phyloP scores from a whole-genome alignment of 352 stramenopile species.

The Thraustochytrium sp. region DNA sequence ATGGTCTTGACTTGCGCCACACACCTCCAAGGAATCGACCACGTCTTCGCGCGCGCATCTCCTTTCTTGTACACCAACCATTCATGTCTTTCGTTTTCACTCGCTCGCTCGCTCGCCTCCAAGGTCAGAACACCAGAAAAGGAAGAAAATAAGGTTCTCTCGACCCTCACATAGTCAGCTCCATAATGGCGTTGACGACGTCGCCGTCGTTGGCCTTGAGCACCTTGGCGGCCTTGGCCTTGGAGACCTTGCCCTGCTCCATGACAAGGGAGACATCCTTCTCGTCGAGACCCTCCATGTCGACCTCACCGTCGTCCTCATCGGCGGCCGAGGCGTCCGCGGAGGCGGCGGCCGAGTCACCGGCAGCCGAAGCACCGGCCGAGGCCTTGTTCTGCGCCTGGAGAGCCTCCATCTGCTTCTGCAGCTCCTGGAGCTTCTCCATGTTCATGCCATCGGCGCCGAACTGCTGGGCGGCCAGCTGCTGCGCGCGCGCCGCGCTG shows the following conservation, averaged over 20 bases:
- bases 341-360: constrained; percentile 49
- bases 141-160: neutral
- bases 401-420: constrained; percentile 50
- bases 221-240: constrained; percentile 88
- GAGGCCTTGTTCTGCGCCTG: constrained; percentile 46
- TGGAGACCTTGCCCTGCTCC: constrained; percentile 80
- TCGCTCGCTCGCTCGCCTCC: neutral
- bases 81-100: too few species aligned
- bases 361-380: constrained; percentile 44
- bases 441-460: constrained; percentile 26
- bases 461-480: constrained; percentile 64
- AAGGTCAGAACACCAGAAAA: neutral
- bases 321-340: constrained; percentile 54
- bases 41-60: too few species aligned
- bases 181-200: constrained; percentile 99
- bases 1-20: too few species aligned
- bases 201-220: constrained; percentile 97
- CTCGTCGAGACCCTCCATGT: constrained; percentile 90
- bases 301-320: constrained; percentile 79
- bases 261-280: constrained; percentile 99
- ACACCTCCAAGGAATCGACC: too few species aligned
- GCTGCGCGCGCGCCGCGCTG: constrained; percentile 48
- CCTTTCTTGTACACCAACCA: neutral
- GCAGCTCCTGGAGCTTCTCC: constrained; percentile 66
- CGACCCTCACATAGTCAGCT: constrained; percentile 94